These are phyloP conservation scores for Cafeteria roenbergensis DNA, from an alignment of 108 stramenopile species.

Conservation along the genomic window DNA sequence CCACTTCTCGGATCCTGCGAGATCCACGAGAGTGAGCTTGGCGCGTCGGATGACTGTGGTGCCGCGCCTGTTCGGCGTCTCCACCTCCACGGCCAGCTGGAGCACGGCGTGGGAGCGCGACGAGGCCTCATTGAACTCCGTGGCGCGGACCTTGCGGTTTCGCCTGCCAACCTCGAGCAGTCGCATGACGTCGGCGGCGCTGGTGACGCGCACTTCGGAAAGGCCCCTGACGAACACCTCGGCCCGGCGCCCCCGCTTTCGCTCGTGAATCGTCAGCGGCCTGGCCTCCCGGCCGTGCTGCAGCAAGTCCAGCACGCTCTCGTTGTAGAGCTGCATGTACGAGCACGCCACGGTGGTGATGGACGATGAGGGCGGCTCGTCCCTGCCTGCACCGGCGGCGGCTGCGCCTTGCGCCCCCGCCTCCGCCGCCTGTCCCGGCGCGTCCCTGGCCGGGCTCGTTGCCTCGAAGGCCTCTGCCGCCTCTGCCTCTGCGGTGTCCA, in stretches of 20 bases:
- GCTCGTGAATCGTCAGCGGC: slow-evolving; percentile 24
- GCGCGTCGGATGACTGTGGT: slow-evolving; percentile 54
- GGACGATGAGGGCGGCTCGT: slow-evolving; percentile 44
- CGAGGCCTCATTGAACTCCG: slow-evolving; percentile 71
- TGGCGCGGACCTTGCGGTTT: slow-evolving; percentile 71
- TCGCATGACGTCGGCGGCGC: slow-evolving; percentile 54
- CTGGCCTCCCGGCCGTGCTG: slow-evolving; percentile 24
- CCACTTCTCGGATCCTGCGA: slow-evolving; percentile 60
- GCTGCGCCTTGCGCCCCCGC: not conserved
- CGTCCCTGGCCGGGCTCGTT: no score
- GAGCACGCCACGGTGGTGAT: slow-evolving; percentile 50
- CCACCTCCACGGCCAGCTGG: slow-evolving; percentile 34
- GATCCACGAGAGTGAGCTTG: slow-evolving; percentile 82
- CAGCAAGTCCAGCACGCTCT: slow-evolving; percentile 62
- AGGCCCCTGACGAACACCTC: slow-evolving; percentile 72
- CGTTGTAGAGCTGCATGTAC: slow-evolving; percentile 84
- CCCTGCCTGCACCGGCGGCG: slow-evolving; percentile 28
- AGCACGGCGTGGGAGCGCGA: slow-evolving; percentile 81
- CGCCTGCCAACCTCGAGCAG: slow-evolving; percentile 67
- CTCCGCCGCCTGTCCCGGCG: no score
- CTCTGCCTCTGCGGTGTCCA: not conserved
- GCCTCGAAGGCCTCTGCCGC: no score
- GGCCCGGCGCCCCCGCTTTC: slow-evolving; percentile 24
- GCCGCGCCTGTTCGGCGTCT: slow-evolving; percentile 25
- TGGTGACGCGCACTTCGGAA: slow-evolving; percentile 54